Percentiles rank a stretch among this genome's conserved stretches.
Conservation (phyloP, 2,329 filamentous ascomycete genomes). For the Stagonosporopsis cucurbitacearum region DNA sequence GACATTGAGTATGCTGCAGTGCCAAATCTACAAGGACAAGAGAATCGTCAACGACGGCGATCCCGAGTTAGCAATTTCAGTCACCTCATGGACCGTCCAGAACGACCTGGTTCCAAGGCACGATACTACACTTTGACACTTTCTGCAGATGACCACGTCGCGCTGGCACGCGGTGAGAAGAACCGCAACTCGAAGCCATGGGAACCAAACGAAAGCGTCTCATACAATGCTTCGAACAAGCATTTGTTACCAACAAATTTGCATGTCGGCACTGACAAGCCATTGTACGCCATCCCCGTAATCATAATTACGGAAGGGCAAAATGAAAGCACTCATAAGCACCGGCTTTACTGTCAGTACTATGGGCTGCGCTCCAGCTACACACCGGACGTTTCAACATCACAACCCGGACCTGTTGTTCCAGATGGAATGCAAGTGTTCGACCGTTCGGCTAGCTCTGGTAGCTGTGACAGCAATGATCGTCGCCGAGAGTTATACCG, state of each 20-base stretch:
- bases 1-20: neutral
- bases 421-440: neutral
- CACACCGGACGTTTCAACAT: neutral
- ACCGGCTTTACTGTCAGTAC: neutral
- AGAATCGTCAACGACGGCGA: neutral
- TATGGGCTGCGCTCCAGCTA: neutral
- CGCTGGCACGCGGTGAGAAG: constrained; percentile 24
- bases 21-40: neutral
- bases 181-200: constrained; percentile 31
- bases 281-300: constrained; percentile 22
- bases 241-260: constrained; percentile 16
- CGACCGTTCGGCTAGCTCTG: constrained; percentile 13
- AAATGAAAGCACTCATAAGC: constrained; percentile 7
- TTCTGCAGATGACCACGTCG: constrained; percentile 20
- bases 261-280: constrained; percentile 16
- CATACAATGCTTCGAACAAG: constrained; percentile 18
- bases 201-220: constrained; percentile 15
- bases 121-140: constrained; percentile 36
- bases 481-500: neutral
- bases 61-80: neutral
- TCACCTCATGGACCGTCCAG: neutral
- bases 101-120: neutral
- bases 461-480: constrained; percentile 17
- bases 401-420: neutral
- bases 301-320: constrained; percentile 14